Base-by-base conservation (phyloP, 257 asterid species). In the Capsicum baccatum region DNA sequence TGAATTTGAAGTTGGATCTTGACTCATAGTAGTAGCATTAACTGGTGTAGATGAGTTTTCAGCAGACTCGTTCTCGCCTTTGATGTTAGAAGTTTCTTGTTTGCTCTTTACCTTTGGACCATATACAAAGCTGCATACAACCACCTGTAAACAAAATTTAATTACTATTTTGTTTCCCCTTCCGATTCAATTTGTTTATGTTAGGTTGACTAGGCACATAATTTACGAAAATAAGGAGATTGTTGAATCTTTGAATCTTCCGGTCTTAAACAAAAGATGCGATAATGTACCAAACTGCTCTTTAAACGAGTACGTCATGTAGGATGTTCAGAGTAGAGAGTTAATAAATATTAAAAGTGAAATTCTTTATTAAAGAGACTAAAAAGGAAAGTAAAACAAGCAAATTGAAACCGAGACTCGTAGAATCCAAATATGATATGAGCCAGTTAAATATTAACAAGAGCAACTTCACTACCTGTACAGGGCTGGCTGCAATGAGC, bases 81-180 rank as follows among this genome's bases (percentile, higher is more conserved):
- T 83, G 3, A 85, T 71, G 54, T 83, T 91, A 57, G 83, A 90
- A 0, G 88, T 85, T 50, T 90, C 97, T 0, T 83, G 17, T 85
- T 89, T 91, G 86, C 37, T 84, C 91, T 92, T 93, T 19, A 89
- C 90, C 83, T 96, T 93, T 21, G 94, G 64, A 69, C 94, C 95
- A 58, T 94, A 93, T 14, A 95, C 95, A 83, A 95, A 95, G 84
- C 98, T 95, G 91, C 98, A 92, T 5, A 90, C 92, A 19, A 92
- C 95, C 50, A 94, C 95, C 98, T 95, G 90, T 83, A 86, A 35
- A 66, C 16, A n/a, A 60, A 47, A 19, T 14, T 47, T 3, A 19
- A 44, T 14, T 63, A 60, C 26, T 62, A 19, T 39, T 39, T 39
- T 39, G 59, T 21, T 21, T 26, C 68, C 19, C 37, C 35, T 14